phyloP scores from a whole-genome alignment of 805 yeast genomes.

The Groenewaldozyma salmanticensis region DNA sequence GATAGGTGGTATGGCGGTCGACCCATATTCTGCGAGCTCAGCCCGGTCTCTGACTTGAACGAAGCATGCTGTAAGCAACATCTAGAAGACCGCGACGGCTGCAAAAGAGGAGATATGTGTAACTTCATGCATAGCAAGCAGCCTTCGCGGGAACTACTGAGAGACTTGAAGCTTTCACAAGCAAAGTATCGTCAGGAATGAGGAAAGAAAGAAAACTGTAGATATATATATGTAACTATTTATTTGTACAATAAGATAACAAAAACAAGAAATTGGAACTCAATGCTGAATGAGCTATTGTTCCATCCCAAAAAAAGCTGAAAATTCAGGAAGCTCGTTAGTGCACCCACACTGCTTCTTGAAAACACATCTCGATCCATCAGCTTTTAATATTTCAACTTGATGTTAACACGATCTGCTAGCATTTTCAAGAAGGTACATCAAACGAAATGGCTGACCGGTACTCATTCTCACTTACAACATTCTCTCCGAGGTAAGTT shows the following conservation, averaged over 20 bases:
- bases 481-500: slow-evolving; percentile 88
- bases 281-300: too few relatives aligned
- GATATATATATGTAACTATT: too few relatives aligned
- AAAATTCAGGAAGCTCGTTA: too few relatives aligned
- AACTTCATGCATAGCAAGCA: slow-evolving; percentile 74
- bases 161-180: slow-evolving; percentile 36
- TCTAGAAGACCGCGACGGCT: slow-evolving; percentile 37
- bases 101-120: slow-evolving; percentile 72
- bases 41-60: slow-evolving; percentile 60
- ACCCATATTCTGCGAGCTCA: slow-evolving; percentile 71
- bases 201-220: slow-evolving; percentile 1
- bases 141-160: slow-evolving; percentile 39
- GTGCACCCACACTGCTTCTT: too few relatives aligned
- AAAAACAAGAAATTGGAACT: too few relatives aligned
- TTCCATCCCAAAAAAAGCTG: too few relatives aligned
- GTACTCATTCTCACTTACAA: slow-evolving; percentile 93
- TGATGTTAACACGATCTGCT: too few relatives aligned
- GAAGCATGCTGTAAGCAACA: slow-evolving; percentile 73
- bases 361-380: too few relatives aligned
- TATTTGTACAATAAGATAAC: too few relatives aligned
- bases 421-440: too few relatives aligned
- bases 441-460: slow-evolving; percentile 99
- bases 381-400: too few relatives aligned
- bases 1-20: slow-evolving; percentile 71
- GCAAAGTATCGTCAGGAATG: slow-evolving; percentile 11